These are phyloP conservation scores for Trametes maxima DNA, from an alignment of 768 basidiomycete species.

Conservation along the genomic window DNA sequence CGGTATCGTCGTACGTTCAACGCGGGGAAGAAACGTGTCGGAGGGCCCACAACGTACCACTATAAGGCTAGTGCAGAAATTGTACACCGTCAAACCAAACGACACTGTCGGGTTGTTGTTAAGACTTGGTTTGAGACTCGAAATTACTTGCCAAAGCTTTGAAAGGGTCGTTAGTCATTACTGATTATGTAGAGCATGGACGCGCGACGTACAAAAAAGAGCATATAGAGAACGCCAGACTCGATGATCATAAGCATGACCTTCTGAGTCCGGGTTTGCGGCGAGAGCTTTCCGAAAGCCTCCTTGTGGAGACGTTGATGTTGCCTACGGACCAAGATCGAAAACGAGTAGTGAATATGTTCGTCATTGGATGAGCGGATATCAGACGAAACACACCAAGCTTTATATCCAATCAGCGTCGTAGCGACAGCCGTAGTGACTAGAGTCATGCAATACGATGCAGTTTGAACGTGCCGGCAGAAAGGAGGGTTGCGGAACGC, in stretches of 20 bases:
- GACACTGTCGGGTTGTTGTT: constrained; percentile 1
- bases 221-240: constrained; percentile 28
- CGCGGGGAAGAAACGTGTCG: background rate
- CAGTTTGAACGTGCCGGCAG: constrained; percentile 26
- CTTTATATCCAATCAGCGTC: constrained; percentile 23
- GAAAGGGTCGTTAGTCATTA: background rate
- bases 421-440: constrained; percentile 27
- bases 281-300: constrained; percentile 1
- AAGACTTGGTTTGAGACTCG: constrained; percentile 13
- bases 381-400: constrained; percentile 18
- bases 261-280: constrained; percentile 19
- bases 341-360: background rate
- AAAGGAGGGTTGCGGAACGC: constrained; percentile 24
- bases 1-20: background rate
- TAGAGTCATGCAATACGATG: constrained; percentile 25
- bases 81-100: constrained; percentile 22
- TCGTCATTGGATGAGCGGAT: background rate
- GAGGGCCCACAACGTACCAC: constrained; percentile 20
- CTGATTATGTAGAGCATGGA: background rate
- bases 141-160: constrained; percentile 5
- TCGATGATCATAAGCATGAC: constrained; percentile 28
- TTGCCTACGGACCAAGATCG: background rate
- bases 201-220: constrained; percentile 27
- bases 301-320: background rate
- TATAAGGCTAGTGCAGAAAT: constrained; percentile 24